Conservation (phyloP, 1,139 yeast species). For the Blastobotrys buckinghamii region DNA sequence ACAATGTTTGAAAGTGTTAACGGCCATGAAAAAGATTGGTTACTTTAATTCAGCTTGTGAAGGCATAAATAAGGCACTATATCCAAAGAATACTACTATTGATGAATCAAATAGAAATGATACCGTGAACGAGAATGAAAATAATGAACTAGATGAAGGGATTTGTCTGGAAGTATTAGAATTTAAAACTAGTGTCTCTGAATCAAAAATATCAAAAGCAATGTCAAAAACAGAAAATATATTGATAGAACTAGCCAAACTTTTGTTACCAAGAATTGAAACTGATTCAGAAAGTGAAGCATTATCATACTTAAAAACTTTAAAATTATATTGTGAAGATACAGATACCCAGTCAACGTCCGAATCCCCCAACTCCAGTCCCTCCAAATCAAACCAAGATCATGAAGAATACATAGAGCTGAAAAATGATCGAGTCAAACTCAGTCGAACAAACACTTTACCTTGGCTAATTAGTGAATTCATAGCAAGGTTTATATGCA, state of each 20-base stretch:
- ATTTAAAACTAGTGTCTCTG: not conserved
- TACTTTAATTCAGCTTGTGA: not conserved
- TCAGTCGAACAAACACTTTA: not conserved
- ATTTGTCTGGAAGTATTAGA: too few relatives aligned
- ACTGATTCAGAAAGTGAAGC: not conserved
- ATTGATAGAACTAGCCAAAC: not conserved
- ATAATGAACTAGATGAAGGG: too few relatives aligned
- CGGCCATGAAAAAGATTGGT: not conserved
- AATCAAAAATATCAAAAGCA: not conserved
- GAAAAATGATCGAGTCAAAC: not conserved
- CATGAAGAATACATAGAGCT: not conserved
- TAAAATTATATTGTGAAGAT: not conserved
- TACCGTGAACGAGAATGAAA: too few relatives aligned
- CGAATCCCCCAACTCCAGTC: too few relatives aligned
- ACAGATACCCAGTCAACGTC: too few relatives aligned
- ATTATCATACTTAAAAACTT: not conserved
- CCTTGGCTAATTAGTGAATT: slow-evolving; percentile 8
- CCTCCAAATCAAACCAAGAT: too few relatives aligned
- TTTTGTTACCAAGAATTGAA: not conserved
- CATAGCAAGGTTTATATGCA: not conserved
- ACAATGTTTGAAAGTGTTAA: not conserved
- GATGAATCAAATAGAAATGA: not conserved
- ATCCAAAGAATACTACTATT: not conserved
- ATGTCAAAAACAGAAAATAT: not conserved
- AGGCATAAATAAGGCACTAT: not conserved